phyloP scores from a whole-genome alignment of 2,329 filamentous ascomycete genomes.

The Pestalotiopsis sp. region DNA sequence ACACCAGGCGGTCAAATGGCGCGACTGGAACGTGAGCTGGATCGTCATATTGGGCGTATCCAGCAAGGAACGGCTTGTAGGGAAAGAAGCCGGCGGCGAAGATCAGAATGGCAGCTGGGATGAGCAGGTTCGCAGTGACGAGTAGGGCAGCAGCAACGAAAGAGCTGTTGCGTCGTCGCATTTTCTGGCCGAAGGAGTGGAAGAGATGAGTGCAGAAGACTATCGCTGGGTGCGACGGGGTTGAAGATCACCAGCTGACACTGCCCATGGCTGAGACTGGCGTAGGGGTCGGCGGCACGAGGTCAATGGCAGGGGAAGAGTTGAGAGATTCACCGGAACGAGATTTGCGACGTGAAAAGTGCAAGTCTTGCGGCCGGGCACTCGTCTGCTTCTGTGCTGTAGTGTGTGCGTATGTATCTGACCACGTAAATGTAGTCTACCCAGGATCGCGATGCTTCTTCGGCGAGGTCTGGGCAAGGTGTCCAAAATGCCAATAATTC shows the following conservation, averaged over 20 bases:
- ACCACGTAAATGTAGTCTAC: too few relatives aligned
- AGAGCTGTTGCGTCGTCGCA: slow-evolving; percentile 25
- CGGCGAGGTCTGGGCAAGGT: too few relatives aligned
- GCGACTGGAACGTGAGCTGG: slow-evolving; percentile 62
- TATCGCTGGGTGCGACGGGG: neutral
- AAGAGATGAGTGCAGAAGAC: neutral
- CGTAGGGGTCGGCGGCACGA: neutral
- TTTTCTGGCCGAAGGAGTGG: slow-evolving; percentile 1
- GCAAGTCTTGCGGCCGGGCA: neutral
- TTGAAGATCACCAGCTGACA: neutral
- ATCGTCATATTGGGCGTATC: slow-evolving; percentile 71
- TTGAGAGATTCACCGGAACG: neutral
- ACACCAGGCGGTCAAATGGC: slow-evolving; percentile 86
- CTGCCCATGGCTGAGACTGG: neutral
- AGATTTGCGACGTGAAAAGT: too few relatives aligned
- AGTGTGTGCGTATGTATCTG: too few relatives aligned
- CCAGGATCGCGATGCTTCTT: too few relatives aligned
- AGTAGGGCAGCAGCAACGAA: slow-evolving; percentile 47
- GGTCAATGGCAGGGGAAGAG: neutral
- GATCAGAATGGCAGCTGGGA: slow-evolving; percentile 72
- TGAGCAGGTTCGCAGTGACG: slow-evolving; percentile 72
- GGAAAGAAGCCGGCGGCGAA: slow-evolving; percentile 96
- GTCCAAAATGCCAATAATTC: too few relatives aligned
- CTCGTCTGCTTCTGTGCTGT: neutral
- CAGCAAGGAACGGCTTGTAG: slow-evolving; percentile 91